Evolutionary conservation across 2,329 filamentous ascomycete species (phyloP).

Genomic region (Ceratocystis albifundus): DNA sequence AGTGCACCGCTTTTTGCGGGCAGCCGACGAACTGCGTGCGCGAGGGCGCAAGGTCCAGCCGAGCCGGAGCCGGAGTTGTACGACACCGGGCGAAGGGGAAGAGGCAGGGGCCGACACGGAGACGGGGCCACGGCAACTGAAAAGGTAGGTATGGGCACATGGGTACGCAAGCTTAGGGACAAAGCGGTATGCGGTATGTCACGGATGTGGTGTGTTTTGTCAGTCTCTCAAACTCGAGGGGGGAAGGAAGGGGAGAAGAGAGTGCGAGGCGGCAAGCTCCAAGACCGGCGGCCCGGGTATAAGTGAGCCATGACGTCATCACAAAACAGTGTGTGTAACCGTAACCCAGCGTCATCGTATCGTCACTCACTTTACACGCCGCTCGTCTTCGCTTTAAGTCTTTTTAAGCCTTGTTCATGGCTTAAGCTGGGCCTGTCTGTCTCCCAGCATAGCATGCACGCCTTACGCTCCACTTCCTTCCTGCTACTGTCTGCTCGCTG

Average conservation of each 20-base stretch:
- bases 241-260: not conserved
- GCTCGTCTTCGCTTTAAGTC: no score
- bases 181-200: not conserved
- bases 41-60: slow-evolving; percentile 31
- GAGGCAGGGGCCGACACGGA: not conserved
- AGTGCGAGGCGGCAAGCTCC: no score
- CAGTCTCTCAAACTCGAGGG: not conserved
- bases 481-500: not conserved
- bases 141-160: not conserved
- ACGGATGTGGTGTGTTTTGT: not conserved
- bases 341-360: not conserved
- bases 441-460: no score
- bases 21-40: slow-evolving; percentile 52
- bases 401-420: not conserved
- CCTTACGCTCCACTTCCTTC: no score
- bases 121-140: not conserved
- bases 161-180: not conserved
- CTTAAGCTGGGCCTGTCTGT: not conserved
- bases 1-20: slow-evolving; percentile 70
- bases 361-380: not conserved
- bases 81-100: no score
- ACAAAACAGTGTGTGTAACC: not conserved
- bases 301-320: slow-evolving; percentile 6
- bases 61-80: slow-evolving; percentile 4
- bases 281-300: not conserved